These are phyloP conservation scores for Rhizoctonia solani DNA, from an alignment of 1,284 basidiomycete genomes.

Conservation along the genomic window DNA sequence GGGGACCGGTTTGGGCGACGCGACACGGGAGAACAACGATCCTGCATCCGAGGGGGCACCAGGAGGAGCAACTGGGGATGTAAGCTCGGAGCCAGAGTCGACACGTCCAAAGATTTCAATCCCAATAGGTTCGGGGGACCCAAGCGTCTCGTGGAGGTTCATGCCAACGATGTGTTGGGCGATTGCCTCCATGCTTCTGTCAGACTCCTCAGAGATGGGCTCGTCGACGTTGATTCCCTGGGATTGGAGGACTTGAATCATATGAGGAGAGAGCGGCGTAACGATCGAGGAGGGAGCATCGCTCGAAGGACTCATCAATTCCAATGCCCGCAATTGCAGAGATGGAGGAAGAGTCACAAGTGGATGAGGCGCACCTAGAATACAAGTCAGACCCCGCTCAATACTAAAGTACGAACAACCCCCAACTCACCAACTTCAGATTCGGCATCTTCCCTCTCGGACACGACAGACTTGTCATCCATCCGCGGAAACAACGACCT, in stretches of 20 bases:
- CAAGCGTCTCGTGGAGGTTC: neutral
- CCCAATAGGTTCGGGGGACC: neutral
- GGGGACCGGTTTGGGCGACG: slow-evolving; percentile 6
- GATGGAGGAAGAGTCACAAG: neutral
- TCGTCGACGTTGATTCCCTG: neutral
- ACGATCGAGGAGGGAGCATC: slow-evolving; percentile 21
- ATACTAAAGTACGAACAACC: neutral
- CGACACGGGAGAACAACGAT: slow-evolving; percentile 23
- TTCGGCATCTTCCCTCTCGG: neutral
- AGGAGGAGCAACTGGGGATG: slow-evolving; percentile 13
- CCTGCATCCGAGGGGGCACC: slow-evolving; percentile 19
- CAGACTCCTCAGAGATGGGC: neutral
- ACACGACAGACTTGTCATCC: neutral
- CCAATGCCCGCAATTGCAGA: neutral
- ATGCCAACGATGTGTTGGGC: slow-evolving; percentile 7
- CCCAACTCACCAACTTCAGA: neutral
- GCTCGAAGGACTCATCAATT: neutral
- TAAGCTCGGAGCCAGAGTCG: neutral
- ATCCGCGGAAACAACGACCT: neutral
- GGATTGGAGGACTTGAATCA: neutral
- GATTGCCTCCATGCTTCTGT: neutral
- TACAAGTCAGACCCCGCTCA: neutral
- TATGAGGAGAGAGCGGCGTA: slow-evolving; percentile 15
- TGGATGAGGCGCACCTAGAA: neutral
- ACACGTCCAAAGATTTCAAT: neutral